Base-by-base conservation (phyloP, 2,329 filamentous ascomycete genomes). In the Neofusicoccum ribis region DNA sequence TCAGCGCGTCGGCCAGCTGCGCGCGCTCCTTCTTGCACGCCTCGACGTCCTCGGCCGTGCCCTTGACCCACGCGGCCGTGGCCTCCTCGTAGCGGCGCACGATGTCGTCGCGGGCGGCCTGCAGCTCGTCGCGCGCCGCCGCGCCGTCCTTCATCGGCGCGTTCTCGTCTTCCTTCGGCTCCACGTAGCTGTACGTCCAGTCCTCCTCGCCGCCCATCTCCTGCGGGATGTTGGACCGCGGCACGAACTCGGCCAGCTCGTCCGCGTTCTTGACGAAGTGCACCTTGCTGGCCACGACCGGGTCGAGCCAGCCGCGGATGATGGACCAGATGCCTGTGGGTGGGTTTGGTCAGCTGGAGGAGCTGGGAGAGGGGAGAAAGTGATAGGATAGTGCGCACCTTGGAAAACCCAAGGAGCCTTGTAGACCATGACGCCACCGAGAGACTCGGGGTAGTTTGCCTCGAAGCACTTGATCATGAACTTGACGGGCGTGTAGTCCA, bases 381-480 rank as follows among this genome's bases (percentile, higher is more conserved):
- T 23, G 23, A 39, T 6, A 7, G 27, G 17, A 72, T 74, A 14
- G 3, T 23, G 78, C 83, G 64, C 78, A 89, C 91, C 90, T 82
- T 96, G 93, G 81, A 99, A 99, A 51, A 99, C 82, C 95, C 95
- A 99, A 3, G 95, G 95, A 0, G 95, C 89, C 77, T 97, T 97
- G 83, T 99, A 95, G 43, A 99, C 92, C 51, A 98, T 85, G 2
- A 98, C 92, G 2, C 90, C 86, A 34, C 94, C 95, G 1, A 99
- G 84, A 54, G 88, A 94, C 78, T 99, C 95, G 0, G 95, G 95
- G 72, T 98, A 99, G 77, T 99, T 98, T 67, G 95, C 95, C 81
- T 99, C 95, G 74, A 99, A 99, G 78, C 93, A 97, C 79, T 97
- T 96, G 78, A 99, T 97, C 90, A 99, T 97, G 80, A 98, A 99